A percentile compares a stretch with the other conserved stretches of the same genome.
Evolutionary conservation across 805 yeast species (phyloP).

Genomic region (Komagataella populi): DNA sequence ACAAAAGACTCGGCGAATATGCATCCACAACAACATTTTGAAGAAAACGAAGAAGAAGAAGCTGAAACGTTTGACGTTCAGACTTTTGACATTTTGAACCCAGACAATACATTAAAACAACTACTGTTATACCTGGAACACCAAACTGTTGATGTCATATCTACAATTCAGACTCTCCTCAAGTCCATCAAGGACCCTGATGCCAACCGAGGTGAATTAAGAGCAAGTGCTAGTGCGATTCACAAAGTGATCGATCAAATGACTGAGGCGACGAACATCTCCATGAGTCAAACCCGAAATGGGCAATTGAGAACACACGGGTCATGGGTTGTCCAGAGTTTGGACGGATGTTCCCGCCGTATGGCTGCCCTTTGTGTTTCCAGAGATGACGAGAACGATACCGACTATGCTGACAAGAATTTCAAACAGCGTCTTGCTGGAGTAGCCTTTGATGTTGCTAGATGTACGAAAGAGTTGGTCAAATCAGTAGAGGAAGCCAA

Average conservation of each 20-base stretch:
- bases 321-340: constrained; percentile 75
- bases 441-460: constrained; percentile 90
- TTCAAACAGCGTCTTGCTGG: constrained; percentile 93
- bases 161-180: constrained; percentile 74
- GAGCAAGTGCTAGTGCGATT: constrained; percentile 65
- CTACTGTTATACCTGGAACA: constrained; percentile 79
- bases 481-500: constrained; percentile 94
- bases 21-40: background rate
- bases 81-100: constrained; percentile 69
- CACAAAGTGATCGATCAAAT: constrained; percentile 68
- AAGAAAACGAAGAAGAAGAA: constrained; percentile 10
- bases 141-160: constrained; percentile 84
- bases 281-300: constrained; percentile 84
- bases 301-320: constrained; percentile 82
- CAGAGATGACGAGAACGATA: constrained; percentile 25
- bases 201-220: constrained; percentile 60
- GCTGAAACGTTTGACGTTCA: constrained; percentile 55
- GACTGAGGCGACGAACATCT: constrained; percentile 78
- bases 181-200: constrained; percentile 66
- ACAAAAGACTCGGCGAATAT: background rate
- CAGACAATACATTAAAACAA: constrained; percentile 79
- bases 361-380: constrained; percentile 55
- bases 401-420: constrained; percentile 71
- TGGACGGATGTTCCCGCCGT: constrained; percentile 75
- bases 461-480: constrained; percentile 89